Percentiles rank a stretch among this genome's conserved stretches.
Evolutionary conservation across 768 basidiomycete genomes (phyloP).

Genomic region (Ephemerocybe angulata): DNA sequence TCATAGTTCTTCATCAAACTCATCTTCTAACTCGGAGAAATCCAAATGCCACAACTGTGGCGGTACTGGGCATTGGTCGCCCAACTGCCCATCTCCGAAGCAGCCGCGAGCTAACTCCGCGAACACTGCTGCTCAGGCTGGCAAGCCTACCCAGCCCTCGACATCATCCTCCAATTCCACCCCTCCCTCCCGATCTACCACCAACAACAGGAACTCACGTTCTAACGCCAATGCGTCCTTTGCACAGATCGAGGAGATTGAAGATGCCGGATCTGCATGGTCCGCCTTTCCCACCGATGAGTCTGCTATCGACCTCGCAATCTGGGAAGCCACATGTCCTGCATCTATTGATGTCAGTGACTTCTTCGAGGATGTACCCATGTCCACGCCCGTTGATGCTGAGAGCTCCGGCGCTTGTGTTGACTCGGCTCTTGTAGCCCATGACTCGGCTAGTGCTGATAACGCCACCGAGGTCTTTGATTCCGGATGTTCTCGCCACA

Average conservation of each 20-base stretch:
- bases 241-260: not conserved
- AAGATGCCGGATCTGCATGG: not conserved
- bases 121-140: not conserved
- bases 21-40: not conserved
- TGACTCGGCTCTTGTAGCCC: not conserved
- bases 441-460: constrained; percentile 8
- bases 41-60: not conserved
- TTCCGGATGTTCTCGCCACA: constrained; percentile 25
- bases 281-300: not conserved
- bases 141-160: not conserved
- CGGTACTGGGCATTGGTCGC: not conserved
- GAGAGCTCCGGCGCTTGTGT: not conserved
- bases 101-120: not conserved
- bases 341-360: not conserved
- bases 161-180: not conserved
- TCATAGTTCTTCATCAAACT: not conserved
- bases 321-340: not conserved
- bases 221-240: not conserved
- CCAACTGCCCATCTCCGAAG: not conserved
- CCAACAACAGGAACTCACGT: not conserved
- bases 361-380: not conserved
- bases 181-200: not conserved
- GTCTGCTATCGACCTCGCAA: not conserved
- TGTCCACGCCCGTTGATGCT: not conserved
- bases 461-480: constrained; percentile 17